Evolutionary conservation across 1,284 basidiomycete genomes (phyloP).

Genomic region (Kalmanozyma brasiliensis): DNA sequence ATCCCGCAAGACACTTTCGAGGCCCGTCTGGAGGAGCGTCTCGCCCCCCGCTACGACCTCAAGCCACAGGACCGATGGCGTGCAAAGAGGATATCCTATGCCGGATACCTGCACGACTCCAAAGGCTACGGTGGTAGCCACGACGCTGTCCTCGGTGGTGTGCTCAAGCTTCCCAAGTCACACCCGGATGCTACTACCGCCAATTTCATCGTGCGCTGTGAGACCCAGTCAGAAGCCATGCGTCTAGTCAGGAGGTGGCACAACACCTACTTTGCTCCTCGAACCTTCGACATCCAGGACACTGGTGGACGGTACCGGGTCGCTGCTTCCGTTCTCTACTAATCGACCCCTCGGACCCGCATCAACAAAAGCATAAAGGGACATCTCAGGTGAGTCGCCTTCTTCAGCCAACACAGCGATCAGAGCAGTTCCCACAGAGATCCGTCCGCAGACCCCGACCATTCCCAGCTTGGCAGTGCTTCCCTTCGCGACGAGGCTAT

Average conservation of each 20-base stretch:
- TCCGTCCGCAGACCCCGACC: no score
- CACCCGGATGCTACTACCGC: constrained; percentile 41
- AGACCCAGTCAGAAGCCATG: constrained; percentile 41
- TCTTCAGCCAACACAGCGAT: constrained; percentile 18
- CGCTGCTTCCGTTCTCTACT: constrained; percentile 52
- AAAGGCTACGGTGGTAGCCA: constrained; percentile 36
- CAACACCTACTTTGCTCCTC: constrained; percentile 51
- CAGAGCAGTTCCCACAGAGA: constrained; percentile 1
- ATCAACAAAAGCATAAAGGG: constrained; percentile 1
- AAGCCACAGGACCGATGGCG: constrained; percentile 35
- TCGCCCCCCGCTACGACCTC: constrained; percentile 44
- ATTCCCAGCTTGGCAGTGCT: neutral
- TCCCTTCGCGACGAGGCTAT: constrained; percentile 31
- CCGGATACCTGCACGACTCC: constrained; percentile 3
- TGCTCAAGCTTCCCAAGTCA: constrained; percentile 26
- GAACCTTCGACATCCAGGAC: constrained; percentile 50
- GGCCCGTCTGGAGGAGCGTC: constrained; percentile 47
- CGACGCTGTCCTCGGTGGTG: constrained; percentile 32
- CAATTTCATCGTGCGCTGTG: constrained; percentile 38
- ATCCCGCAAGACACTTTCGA: constrained; percentile 49
- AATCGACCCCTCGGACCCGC: neutral
- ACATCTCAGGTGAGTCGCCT: constrained; percentile 49
- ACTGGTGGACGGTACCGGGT: constrained; percentile 53
- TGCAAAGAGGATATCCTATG: constrained; percentile 17
- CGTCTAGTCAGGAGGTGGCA: constrained; percentile 57